Conservation (phyloP, 805 yeast species). For the Nakazawaea molendinolei region DNA sequence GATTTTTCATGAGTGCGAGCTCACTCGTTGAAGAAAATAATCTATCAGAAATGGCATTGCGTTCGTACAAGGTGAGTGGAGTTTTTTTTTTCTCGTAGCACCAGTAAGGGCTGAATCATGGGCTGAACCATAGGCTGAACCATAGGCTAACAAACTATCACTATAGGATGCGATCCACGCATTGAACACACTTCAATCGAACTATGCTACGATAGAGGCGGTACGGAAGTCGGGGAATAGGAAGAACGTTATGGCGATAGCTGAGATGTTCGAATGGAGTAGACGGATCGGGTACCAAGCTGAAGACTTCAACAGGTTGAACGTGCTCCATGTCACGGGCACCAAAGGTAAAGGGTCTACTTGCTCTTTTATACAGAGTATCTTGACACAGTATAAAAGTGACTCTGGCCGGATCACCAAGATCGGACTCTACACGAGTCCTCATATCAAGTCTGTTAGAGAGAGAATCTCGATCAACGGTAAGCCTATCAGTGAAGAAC, state of each 20-base stretch:
- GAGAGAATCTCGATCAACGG: slow-evolving; percentile 90
- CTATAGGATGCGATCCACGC: slow-evolving; percentile 84
- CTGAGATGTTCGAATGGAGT: slow-evolving; percentile 82
- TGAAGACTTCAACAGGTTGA: slow-evolving; percentile 61
- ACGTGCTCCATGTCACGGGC: slow-evolving; percentile 89
- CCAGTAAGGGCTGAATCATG: too few species aligned
- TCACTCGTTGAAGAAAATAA: too few species aligned
- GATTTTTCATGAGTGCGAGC: too few species aligned
- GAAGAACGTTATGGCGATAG: slow-evolving; percentile 62
- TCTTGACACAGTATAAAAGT: slow-evolving; percentile 53
- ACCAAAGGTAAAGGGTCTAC: slow-evolving; percentile 99
- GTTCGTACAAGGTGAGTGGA: too few species aligned
- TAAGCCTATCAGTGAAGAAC: slow-evolving; percentile 69
- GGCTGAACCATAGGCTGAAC: too few species aligned
- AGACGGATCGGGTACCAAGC: slow-evolving; percentile 57
- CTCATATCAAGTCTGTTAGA: slow-evolving; percentile 88
- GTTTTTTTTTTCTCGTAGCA: too few species aligned
- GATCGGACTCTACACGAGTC: slow-evolving; percentile 92
- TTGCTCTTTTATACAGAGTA: slow-evolving; percentile 86
- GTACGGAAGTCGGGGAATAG: slow-evolving; percentile 61
- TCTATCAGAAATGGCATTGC: too few species aligned
- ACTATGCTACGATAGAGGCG: slow-evolving; percentile 85
- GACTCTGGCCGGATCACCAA: slow-evolving; percentile 33
- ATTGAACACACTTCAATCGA: slow-evolving; percentile 83
- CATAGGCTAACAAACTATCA: slow-evolving; percentile 19